Conservation (phyloP, 2,329 filamentous ascomycete species). For the Alternaria gaisen region DNA sequence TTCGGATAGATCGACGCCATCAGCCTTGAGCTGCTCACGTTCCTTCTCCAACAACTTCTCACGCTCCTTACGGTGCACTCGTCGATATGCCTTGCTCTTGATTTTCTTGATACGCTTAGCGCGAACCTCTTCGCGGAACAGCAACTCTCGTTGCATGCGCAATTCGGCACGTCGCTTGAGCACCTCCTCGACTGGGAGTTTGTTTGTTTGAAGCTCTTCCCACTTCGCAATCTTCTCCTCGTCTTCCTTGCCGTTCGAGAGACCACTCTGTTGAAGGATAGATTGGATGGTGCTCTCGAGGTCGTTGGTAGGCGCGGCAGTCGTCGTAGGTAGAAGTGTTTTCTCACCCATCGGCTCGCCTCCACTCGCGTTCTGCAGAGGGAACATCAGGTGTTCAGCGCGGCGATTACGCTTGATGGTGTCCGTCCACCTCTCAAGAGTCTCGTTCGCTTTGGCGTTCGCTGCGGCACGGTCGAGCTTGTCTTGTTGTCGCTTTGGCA, state of each 20-base stretch:
- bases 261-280: slow-evolving; percentile 89
- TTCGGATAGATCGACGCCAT: slow-evolving; percentile 68
- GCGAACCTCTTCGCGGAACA: slow-evolving; percentile 87
- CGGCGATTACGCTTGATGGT: slow-evolving; percentile 94
- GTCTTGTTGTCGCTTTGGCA: slow-evolving; percentile 87
- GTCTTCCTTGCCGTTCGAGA: slow-evolving; percentile 67
- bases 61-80: slow-evolving; percentile 84
- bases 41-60: slow-evolving; percentile 67
- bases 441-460: slow-evolving; percentile 90
- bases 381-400: slow-evolving; percentile 90
- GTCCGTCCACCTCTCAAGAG: slow-evolving; percentile 88
- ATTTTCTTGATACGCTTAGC: slow-evolving; percentile 98
- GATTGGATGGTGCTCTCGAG: slow-evolving; percentile 85
- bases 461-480: slow-evolving; percentile 82
- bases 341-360: slow-evolving; percentile 69
- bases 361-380: slow-evolving; percentile 76
- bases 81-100: slow-evolving; percentile 94
- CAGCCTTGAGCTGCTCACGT: slow-evolving; percentile 65
- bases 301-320: slow-evolving; percentile 74
- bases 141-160: slow-evolving; percentile 80
- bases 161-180: slow-evolving; percentile 77
- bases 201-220: slow-evolving; percentile 74
- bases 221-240: slow-evolving; percentile 74
- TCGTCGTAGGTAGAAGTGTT: slow-evolving; percentile 66
- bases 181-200: slow-evolving; percentile 76